Evolutionary conservation across 2,329 filamentous ascomycete species (phyloP).

Genomic region (Alternaria sp.): DNA sequence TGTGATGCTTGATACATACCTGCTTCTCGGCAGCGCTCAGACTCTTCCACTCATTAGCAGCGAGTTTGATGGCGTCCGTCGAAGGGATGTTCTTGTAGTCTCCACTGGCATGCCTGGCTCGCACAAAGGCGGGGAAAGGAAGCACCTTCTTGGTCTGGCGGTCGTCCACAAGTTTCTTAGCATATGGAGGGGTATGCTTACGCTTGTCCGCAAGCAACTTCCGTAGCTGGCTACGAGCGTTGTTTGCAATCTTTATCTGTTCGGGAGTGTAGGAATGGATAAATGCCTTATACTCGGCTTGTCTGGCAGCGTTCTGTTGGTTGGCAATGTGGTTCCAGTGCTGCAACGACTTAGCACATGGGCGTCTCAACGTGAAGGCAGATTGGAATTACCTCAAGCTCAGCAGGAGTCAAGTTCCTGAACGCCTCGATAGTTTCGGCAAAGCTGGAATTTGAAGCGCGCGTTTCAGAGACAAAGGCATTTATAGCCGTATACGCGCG

Average conservation of each 20-base stretch:
- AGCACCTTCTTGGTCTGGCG: constrained; percentile 57
- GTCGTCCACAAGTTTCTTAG: constrained; percentile 59
- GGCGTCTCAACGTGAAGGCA: neutral
- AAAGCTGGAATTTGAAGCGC: too few species aligned
- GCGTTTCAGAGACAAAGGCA: constrained; percentile 37
- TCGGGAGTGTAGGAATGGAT: constrained; percentile 63
- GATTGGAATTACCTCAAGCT: constrained; percentile 43
- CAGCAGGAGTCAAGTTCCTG: constrained; percentile 43
- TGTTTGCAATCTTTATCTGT: constrained; percentile 67
- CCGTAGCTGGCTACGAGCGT: constrained; percentile 57
- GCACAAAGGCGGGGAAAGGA: constrained; percentile 56
- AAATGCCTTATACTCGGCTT: constrained; percentile 61
- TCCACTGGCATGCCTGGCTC: constrained; percentile 56
- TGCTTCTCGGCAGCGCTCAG: constrained; percentile 58
- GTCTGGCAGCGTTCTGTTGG: constrained; percentile 55
- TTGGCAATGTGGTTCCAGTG: constrained; percentile 62
- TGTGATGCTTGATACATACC: constrained; percentile 42
- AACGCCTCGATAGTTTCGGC: constrained; percentile 16
- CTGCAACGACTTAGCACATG: constrained; percentile 48
- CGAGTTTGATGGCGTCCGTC: constrained; percentile 52
- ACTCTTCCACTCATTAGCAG: constrained; percentile 59
- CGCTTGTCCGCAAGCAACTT: constrained; percentile 20
- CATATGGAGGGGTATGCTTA: constrained; percentile 18
- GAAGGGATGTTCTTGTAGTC: constrained; percentile 60
- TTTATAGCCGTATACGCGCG: constrained; percentile 25